phyloP scores from a whole-genome alignment of 1,284 basidiomycete species.

The Lentinus polychrous region DNA sequence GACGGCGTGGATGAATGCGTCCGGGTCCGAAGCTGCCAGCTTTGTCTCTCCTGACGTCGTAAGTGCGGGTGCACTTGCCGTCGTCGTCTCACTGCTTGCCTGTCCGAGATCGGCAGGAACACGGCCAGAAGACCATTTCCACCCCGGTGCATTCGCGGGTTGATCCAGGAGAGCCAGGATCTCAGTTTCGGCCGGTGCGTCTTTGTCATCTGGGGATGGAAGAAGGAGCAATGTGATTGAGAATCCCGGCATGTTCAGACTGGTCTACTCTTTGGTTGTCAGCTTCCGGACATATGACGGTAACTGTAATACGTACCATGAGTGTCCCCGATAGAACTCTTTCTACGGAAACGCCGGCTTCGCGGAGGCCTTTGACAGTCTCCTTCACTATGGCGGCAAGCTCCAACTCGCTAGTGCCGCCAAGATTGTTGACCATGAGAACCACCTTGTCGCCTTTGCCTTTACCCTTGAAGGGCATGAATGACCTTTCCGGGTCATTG shows the following conservation, averaged over 20 bases:
- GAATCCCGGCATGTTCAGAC: slow-evolving; percentile 93
- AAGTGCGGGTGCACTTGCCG: slow-evolving; percentile 15
- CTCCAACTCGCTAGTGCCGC: slow-evolving; percentile 85
- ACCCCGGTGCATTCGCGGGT: slow-evolving; percentile 69
- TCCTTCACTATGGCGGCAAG: slow-evolving; percentile 65
- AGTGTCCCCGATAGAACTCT: slow-evolving; percentile 74
- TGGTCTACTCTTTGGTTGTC: slow-evolving; percentile 47
- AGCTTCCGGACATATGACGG: neutral
- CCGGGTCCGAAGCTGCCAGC: slow-evolving; percentile 37
- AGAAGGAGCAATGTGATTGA: slow-evolving; percentile 84
- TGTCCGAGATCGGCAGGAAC: slow-evolving; percentile 23
- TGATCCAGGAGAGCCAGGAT: slow-evolving; percentile 78
- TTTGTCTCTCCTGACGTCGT: slow-evolving; percentile 10
- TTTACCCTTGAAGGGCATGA: slow-evolving; percentile 69
- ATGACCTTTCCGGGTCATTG: slow-evolving; percentile 77
- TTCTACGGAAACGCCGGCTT: slow-evolving; percentile 50
- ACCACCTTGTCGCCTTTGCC: slow-evolving; percentile 57
- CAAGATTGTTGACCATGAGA: slow-evolving; percentile 75
- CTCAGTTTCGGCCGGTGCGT: slow-evolving; percentile 33
- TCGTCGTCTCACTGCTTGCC: slow-evolving; percentile 19
- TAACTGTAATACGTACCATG: slow-evolving; percentile 50
- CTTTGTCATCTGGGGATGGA: slow-evolving; percentile 38
- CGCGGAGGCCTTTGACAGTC: slow-evolving; percentile 46
- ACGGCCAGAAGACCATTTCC: slow-evolving; percentile 63
- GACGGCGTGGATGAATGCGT: slow-evolving; percentile 51